Evolutionary conservation across 1,284 basidiomycete species (phyloP).

Genomic region (Fomitopsis betulina): DNA sequence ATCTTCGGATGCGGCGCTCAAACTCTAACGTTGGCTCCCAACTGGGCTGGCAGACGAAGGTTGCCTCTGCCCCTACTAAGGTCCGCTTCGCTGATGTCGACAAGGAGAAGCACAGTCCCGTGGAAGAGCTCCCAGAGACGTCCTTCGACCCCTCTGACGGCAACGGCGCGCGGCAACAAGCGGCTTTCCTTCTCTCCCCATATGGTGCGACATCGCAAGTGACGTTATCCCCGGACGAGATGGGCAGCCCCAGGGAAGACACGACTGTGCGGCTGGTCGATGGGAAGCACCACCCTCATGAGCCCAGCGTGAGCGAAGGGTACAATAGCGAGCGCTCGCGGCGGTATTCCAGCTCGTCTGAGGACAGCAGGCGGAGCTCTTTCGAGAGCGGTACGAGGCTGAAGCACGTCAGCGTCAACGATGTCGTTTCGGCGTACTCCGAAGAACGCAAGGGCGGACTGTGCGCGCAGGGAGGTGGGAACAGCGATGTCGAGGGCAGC

Average conservation of each 20-base stretch:
- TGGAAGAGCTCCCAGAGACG: constrained; percentile 18
- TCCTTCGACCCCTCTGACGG: constrained; percentile 7
- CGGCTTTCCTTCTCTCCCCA: constrained; percentile 13
- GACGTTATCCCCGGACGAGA: constrained; percentile 11
- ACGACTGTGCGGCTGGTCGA: constrained; percentile 29
- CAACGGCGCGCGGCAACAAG: constrained; percentile 3
- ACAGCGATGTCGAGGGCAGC: not conserved
- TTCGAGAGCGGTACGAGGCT: constrained; percentile 8
- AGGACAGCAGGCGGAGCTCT: not conserved
- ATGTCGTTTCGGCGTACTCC: constrained; percentile 23
- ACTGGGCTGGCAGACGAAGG: constrained; percentile 8
- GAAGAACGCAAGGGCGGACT: constrained; percentile 9
- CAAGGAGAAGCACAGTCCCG: constrained; percentile 9
- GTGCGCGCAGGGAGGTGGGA: not conserved
- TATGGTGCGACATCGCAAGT: constrained; percentile 16
- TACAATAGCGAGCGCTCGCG: not conserved
- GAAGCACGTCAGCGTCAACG: constrained; percentile 22
- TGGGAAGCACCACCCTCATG: constrained; percentile 15
- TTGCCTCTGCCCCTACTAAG: not conserved
- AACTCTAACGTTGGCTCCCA: constrained; percentile 3
- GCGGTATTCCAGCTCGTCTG: constrained; percentile 2
- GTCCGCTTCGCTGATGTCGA: not conserved
- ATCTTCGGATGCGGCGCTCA: constrained; percentile 13
- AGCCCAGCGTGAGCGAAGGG: constrained; percentile 3
- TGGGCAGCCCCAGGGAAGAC: constrained; percentile 5